phyloP scores from a whole-genome alignment of 1,284 basidiomycete genomes.

The Entoloma clypeatum region DNA sequence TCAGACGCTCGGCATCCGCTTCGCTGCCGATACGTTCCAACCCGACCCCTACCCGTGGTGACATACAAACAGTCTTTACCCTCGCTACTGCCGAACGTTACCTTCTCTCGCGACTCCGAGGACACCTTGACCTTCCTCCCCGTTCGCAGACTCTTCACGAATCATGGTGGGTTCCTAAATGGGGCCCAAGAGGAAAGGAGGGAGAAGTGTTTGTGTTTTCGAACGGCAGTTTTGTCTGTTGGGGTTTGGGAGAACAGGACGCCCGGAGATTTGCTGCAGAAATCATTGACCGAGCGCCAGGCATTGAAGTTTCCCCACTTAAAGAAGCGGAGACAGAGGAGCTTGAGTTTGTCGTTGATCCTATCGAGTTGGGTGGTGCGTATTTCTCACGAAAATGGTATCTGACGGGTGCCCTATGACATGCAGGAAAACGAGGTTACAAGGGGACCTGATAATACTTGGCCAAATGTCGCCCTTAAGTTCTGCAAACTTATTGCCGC shows the following conservation, averaged over 20 bases:
- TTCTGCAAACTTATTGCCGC: conserved; percentile 38
- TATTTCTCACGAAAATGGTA: conserved; percentile 13
- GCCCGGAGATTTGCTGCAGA: conserved; percentile 65
- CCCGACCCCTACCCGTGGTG: conserved; percentile 72
- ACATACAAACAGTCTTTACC: conserved; percentile 71
- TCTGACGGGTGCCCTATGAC: conserved; percentile 14
- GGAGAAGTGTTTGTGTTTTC: conserved; percentile 88
- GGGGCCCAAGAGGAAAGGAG: conserved; percentile 55
- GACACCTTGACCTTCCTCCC: conserved; percentile 45
- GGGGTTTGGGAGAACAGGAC: conserved; percentile 83
- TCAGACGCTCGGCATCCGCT: conserved; percentile 71
- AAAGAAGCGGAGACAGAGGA: conserved; percentile 81
- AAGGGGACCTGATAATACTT: conserved; percentile 88
- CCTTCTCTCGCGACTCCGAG: conserved; percentile 52
- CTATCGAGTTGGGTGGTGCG: conserved; percentile 63
- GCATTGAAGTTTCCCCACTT: conserved; percentile 60
- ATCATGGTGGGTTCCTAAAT: conserved; percentile 74
- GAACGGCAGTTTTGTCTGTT: conserved; percentile 84
- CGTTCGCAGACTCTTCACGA: conserved; percentile 62
- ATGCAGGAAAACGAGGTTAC: conserved; percentile 71
- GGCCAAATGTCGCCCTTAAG: conserved; percentile 60
- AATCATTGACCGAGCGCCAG: conserved; percentile 51
- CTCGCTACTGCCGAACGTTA: conserved; percentile 77
- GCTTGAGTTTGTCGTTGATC: conserved; percentile 87
- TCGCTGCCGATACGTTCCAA: conserved; percentile 76